Percentiles rank a stretch among this genome's conserved stretches.
phyloP scores from a whole-genome alignment of 257 asterid genomes.

The Prunella vulgaris region DNA sequence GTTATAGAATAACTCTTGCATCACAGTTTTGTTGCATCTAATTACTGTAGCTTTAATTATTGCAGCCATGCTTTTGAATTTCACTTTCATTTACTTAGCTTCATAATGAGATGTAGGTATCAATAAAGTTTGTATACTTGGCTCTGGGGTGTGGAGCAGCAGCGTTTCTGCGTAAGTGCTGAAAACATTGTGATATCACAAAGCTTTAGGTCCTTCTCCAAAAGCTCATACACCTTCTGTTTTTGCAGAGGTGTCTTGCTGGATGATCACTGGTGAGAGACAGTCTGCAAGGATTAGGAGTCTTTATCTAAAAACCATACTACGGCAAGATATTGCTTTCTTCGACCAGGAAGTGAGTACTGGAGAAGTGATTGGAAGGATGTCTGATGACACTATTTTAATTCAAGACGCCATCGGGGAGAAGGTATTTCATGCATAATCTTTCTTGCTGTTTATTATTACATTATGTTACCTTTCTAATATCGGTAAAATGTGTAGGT shows the following conservation, averaged over 20 bases:
- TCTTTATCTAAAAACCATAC: slow-evolving; percentile 35
- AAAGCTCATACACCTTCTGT: background rate
- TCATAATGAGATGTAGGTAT: slow-evolving; percentile 23
- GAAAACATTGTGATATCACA: background rate
- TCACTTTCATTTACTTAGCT: background rate
- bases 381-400: slow-evolving; percentile 40
- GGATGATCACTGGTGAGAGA: slow-evolving; percentile 58
- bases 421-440: slow-evolving; percentile 27
- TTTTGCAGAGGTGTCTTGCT: slow-evolving; percentile 46
- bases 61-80: background rate
- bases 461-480: background rate
- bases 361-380: slow-evolving; percentile 44
- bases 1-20: background rate
- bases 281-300: slow-evolving; percentile 46
- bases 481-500: slow-evolving; percentile 21
- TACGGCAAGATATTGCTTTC: slow-evolving; percentile 51
- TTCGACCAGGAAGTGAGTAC: slow-evolving; percentile 47
- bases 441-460: background rate
- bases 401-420: slow-evolving; percentile 56
- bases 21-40: background rate
- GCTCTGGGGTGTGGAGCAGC: slow-evolving; percentile 46
- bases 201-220: background rate
- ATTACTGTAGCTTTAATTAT: too few species aligned
- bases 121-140: slow-evolving; percentile 37
- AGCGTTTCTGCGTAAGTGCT: slow-evolving; percentile 48